Base-by-base conservation (phyloP, 192 early-diverging fungal species). In the Coemansia sp. region DNA sequence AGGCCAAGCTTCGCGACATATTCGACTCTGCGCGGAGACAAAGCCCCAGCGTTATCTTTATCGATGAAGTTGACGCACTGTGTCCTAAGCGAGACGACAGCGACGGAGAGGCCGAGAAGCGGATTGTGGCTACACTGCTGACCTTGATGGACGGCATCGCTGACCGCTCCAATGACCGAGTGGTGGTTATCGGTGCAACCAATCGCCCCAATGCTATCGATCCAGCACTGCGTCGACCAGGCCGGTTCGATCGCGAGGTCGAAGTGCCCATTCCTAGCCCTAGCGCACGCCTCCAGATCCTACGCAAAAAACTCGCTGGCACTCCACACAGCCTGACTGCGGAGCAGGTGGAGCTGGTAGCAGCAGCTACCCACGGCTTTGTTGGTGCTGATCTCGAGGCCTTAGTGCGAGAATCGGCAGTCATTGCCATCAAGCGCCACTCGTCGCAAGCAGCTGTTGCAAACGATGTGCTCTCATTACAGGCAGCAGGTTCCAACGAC, bases 321-420 rank as follows among this genome's bases (percentile, higher is more conserved):
- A 89, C 89, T 48, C 95, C 94, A 2, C 83, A 96, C 69, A 72
- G 74, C 6, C 73, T 98, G 8, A 81, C 88, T 7, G 42, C 69
- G 1, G 68, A 70, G 5, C 84, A 98, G 17, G 63, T 96, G 2
- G 73, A 76, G 0, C 57, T 66, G 0, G 48, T 98, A 15, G 89
- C 94, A 0, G 83, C 84, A 0, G 69, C 70, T 34, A 87, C 92
- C 0, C 98, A 99, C 71, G 98, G 98, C 0, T 99, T 92, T 77
- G 96, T 98, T 63, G 98, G 98, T n/a, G 98, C 98, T 4, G 98
- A 99, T 80, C 68, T 99, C 21, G 92, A 93, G 3, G 92, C 92
- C 6, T 85, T 97, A 4, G 86, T 88, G 59, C 86, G 92, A 19
- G 96, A 99, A 66, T 94, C 95, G 4, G 98, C 94, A 5, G 65